phyloP scores from a whole-genome alignment of 2,329 filamentous ascomycete species.

The Pezicula carpinea region DNA sequence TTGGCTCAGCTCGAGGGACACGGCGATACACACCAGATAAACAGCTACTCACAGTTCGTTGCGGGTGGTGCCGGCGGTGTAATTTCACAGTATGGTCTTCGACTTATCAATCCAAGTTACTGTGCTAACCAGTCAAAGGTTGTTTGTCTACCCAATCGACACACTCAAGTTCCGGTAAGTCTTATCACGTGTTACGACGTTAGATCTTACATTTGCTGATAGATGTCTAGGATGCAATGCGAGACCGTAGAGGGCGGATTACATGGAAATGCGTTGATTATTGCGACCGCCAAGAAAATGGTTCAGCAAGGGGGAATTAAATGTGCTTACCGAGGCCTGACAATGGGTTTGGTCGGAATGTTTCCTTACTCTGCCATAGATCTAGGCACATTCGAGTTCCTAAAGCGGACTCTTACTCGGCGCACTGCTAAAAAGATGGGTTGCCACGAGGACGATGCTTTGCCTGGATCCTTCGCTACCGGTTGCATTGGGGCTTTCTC shows the following conservation, averaged over 20 bases:
- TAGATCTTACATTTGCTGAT: constrained; percentile 9
- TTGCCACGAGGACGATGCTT: constrained; percentile 77
- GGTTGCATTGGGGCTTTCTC: constrained; percentile 87
- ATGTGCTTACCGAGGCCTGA: constrained; percentile 85
- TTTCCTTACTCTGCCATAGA: constrained; percentile 98
- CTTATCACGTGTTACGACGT: not conserved
- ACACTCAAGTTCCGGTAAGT: constrained; percentile 53
- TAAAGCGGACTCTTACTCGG: constrained; percentile 70
- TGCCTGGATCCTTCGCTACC: constrained; percentile 76
- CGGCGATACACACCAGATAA: constrained; percentile 72
- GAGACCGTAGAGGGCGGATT: constrained; percentile 84
- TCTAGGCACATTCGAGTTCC: constrained; percentile 88
- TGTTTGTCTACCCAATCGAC: constrained; percentile 69
- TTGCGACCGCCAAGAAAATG: constrained; percentile 83
- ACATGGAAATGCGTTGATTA: constrained; percentile 76
- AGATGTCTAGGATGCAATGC: constrained; percentile 65
- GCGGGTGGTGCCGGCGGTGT: constrained; percentile 90
- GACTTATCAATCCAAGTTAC: not conserved
- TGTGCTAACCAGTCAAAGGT: constrained; percentile 40
- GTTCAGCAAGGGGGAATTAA: constrained; percentile 68
- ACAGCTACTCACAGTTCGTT: constrained; percentile 81
- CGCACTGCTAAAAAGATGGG: constrained; percentile 65
- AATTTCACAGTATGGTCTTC: constrained; percentile 71
- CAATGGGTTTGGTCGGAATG: constrained; percentile 92
- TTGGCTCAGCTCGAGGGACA: constrained; percentile 87